These are phyloP conservation scores for Sphaceloma murrayae DNA, from an alignment of 2,329 filamentous ascomycete genomes.

Conservation along the genomic window DNA sequence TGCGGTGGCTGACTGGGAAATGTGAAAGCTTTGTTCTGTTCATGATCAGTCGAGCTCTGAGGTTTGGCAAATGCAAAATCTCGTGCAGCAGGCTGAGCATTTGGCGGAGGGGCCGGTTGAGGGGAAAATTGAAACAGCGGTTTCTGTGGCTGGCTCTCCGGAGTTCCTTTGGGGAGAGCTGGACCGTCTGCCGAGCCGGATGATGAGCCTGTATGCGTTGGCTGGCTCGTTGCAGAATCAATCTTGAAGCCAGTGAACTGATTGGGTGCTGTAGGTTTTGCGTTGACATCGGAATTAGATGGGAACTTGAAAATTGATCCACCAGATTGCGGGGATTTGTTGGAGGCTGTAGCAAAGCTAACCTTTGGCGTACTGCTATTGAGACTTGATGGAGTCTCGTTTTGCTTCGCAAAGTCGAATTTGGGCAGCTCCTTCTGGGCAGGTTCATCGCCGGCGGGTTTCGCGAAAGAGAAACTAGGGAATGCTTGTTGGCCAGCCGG, in stretches of 20 bases:
- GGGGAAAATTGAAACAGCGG: slow-evolving; percentile 10
- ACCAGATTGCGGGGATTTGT: not conserved
- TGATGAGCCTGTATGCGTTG: no score
- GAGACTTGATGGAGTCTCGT: no score
- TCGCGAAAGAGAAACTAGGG: slow-evolving; percentile 1
- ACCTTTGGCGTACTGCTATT: no score
- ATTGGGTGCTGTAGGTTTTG: not conserved
- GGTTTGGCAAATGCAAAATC: no score
- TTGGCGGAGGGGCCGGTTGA: slow-evolving; percentile 17
- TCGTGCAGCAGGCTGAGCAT: no score
- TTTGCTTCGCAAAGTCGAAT: slow-evolving; percentile 4
- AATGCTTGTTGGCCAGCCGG: not conserved
- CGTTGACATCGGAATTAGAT: not conserved
- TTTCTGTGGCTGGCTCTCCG: slow-evolving; percentile 1
- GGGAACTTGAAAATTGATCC: not conserved
- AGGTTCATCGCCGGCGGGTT: not conserved
- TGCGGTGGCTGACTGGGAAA: not conserved
- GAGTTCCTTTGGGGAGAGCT: not conserved
- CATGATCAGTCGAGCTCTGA: not conserved
- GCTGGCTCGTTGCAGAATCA: not conserved
- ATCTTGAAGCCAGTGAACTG: not conserved
- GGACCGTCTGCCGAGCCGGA: no score
- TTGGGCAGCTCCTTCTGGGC: slow-evolving; percentile 5
- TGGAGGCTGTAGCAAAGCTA: not conserved
- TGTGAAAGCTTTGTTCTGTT: not conserved